Percentiles rank a stretch among this genome's conserved stretches.
Conservation (phyloP, 1,139 yeast species). For the Groenewaldozyma sp. region DNA sequence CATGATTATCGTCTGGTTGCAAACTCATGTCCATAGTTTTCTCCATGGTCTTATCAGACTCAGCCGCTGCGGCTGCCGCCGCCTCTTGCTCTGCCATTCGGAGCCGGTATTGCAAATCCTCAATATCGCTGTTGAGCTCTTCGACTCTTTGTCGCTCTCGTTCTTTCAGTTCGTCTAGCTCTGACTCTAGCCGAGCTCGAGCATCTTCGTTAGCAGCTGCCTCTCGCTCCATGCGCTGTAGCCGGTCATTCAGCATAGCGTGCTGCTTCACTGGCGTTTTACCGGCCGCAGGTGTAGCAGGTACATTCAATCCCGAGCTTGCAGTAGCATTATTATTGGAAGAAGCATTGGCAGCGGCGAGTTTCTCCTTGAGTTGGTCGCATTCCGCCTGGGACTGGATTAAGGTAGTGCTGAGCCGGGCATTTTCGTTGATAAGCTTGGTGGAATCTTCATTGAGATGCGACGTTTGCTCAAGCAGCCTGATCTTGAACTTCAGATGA, state of each 20-base stretch:
- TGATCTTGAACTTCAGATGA: slow-evolving; percentile 45
- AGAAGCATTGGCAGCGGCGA: neutral
- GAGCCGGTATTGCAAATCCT: slow-evolving; percentile 9
- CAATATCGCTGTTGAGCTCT: slow-evolving; percentile 16
- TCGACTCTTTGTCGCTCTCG: slow-evolving; percentile 9
- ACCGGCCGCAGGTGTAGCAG: neutral
- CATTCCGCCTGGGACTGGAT: slow-evolving; percentile 6
- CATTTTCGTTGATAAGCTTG: slow-evolving; percentile 9
- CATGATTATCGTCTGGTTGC: slow-evolving; percentile 14
- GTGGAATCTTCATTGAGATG: slow-evolving; percentile 9
- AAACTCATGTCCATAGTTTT: slow-evolving; percentile 3
- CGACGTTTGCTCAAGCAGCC: slow-evolving; percentile 10
- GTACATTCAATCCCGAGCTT: slow-evolving; percentile 1
- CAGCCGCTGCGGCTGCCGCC: neutral
- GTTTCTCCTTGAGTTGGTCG: slow-evolving; percentile 5
- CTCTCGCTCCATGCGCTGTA: neutral
- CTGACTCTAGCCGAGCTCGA: slow-evolving; percentile 3
- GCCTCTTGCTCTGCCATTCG: slow-evolving; percentile 3
- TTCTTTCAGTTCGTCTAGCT: slow-evolving; percentile 7
- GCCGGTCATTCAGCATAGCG: neutral
- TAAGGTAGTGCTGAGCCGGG: slow-evolving; percentile 6
- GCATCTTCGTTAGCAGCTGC: neutral
- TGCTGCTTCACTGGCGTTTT: neutral
- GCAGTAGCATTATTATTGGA: neutral
- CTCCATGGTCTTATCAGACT: neutral